A percentile compares a stretch with the other conserved stretches of the same genome.
Evolutionary conservation across 352 stramenopile species (phyloP).

Genomic region (Pythium rhizo-oryzae): DNA sequence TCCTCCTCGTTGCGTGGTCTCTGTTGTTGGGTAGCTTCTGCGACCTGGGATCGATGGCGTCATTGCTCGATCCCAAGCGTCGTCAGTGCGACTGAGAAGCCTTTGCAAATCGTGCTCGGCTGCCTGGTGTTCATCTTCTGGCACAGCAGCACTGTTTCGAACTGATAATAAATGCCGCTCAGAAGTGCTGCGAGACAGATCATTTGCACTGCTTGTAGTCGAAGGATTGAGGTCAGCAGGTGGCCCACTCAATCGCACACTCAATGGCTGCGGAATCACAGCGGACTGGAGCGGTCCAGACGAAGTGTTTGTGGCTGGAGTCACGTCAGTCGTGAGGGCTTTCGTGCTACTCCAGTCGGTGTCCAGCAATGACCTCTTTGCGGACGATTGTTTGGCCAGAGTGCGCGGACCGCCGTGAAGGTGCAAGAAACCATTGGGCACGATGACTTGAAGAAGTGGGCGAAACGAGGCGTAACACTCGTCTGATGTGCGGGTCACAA

Average conservation of each 20-base stretch:
- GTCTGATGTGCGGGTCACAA: conserved; percentile 33
- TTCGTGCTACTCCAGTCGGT: neutral
- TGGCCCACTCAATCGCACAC: neutral
- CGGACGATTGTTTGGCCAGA: neutral
- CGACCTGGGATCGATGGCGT: neutral
- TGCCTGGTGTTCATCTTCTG: neutral
- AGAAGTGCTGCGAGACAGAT: neutral
- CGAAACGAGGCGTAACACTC: conserved; percentile 43
- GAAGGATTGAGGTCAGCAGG: neutral
- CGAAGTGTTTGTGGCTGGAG: neutral
- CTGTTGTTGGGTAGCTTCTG: too few relatives aligned
- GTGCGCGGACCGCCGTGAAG: conserved; percentile 15
- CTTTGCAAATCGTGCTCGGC: neutral
- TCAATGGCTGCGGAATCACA: neutral
- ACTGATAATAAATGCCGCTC: neutral
- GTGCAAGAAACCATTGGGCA: conserved; percentile 52
- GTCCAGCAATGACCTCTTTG: neutral
- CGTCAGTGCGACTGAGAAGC: neutral
- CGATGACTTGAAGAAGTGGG: conserved; percentile 51
- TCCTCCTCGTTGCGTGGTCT: neutral
- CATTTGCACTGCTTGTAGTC: neutral
- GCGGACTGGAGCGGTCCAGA: neutral
- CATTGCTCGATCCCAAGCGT: neutral
- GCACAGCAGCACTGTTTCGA: neutral
- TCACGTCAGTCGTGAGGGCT: neutral